These are phyloP conservation scores for Coemansia biformis DNA, from an alignment of 192 early-diverging fungal genomes.

Conservation along the genomic window DNA sequence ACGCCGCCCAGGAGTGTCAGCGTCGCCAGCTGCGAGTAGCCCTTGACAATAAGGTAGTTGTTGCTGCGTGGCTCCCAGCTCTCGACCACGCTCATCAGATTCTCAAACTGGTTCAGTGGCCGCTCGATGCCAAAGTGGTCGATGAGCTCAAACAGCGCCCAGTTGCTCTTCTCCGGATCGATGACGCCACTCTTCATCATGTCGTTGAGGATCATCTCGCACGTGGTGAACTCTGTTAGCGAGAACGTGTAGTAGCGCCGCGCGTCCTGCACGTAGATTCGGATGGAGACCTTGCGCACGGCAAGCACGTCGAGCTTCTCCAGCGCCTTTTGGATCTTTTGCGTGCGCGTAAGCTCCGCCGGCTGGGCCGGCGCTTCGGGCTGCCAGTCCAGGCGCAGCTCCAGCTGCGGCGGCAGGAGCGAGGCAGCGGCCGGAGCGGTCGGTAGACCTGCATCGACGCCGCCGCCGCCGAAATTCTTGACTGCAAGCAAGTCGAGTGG, in stretches of 20 bases:
- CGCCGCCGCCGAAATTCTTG: neutral
- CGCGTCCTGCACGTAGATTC: slow-evolving; percentile 85
- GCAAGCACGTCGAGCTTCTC: slow-evolving; percentile 39
- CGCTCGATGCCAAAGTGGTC: slow-evolving; percentile 84
- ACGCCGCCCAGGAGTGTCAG: slow-evolving; percentile 24
- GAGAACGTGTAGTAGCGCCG: slow-evolving; percentile 71
- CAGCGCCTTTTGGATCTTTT: slow-evolving; percentile 46
- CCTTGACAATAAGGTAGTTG: slow-evolving; percentile 75
- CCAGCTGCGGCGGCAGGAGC: neutral
- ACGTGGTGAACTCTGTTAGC: slow-evolving; percentile 66
- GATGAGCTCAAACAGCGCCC: slow-evolving; percentile 90
- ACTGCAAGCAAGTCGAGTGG: neutral
- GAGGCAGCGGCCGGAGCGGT: neutral
- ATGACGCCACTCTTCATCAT: slow-evolving; percentile 60
- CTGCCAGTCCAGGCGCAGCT: slow-evolving; percentile 2
- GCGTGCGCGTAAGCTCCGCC: slow-evolving; percentile 34
- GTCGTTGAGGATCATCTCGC: slow-evolving; percentile 66
- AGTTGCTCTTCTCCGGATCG: slow-evolving; percentile 48
- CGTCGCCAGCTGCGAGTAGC: slow-evolving; percentile 46
- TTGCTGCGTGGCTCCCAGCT: slow-evolving; percentile 74
- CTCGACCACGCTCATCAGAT: slow-evolving; percentile 71
- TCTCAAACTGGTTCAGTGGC: slow-evolving; percentile 86
- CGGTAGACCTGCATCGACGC: neutral
- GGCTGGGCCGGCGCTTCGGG: slow-evolving; percentile 8
- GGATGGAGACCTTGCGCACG: slow-evolving; percentile 56